phyloP scores from a whole-genome alignment of 768 basidiomycete species.

The Tulasnella sp. region DNA sequence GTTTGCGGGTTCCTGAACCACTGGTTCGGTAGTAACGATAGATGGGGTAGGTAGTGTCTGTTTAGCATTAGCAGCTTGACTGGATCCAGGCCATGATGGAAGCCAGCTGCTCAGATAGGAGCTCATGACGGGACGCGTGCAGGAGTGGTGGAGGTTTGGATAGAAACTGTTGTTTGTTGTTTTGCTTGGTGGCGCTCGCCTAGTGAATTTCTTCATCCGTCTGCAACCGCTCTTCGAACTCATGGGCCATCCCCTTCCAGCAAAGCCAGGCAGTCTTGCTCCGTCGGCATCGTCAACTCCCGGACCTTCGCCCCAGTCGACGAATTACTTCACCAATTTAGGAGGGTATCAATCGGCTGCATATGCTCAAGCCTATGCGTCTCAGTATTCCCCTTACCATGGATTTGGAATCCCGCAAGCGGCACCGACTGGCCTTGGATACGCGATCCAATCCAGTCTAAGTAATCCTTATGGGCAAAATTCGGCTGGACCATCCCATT shows the following conservation, averaged over 20 bases:
- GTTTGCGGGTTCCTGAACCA: constrained; percentile 12
- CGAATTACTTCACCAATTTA: constrained; percentile 1
- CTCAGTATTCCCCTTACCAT: not conserved
- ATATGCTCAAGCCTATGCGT: not conserved
- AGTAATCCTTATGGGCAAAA: constrained; percentile 7
- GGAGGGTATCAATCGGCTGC: constrained; percentile 6
- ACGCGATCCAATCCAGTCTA: not conserved
- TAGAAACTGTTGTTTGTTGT: not conserved
- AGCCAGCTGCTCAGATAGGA: constrained; percentile 14
- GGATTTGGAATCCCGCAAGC: not conserved
- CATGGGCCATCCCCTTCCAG: constrained; percentile 10
- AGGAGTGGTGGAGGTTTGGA: not conserved
- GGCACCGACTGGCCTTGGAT: not conserved
- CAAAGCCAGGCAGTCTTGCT: not conserved
- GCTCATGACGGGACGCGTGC: not conserved
- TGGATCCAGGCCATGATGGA: constrained; percentile 5
- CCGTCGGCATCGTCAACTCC: not conserved
- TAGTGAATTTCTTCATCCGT: not conserved
- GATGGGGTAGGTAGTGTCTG: not conserved
- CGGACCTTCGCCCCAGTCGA: not conserved
- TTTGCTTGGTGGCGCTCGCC: not conserved
- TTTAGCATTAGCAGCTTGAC: not conserved
- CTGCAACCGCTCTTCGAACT: not conserved
- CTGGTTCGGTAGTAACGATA: constrained; percentile 25
- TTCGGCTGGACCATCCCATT: not conserved